phyloP scores from a whole-genome alignment of 2,329 filamentous ascomycete species.

The Cladosporium cucumerinum region DNA sequence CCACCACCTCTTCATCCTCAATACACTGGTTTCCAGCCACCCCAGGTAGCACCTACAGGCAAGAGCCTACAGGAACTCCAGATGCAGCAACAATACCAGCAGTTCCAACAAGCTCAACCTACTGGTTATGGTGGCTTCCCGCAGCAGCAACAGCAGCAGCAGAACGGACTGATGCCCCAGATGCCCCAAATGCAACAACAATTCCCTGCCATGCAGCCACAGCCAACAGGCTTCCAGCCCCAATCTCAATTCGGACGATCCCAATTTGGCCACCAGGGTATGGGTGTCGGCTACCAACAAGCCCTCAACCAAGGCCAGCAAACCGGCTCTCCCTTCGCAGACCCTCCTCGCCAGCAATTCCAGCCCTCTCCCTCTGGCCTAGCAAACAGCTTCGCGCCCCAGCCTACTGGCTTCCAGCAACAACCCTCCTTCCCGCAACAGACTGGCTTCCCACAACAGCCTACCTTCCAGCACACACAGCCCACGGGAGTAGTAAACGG shows the following conservation, averaged over 20 bases:
- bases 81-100: conserved; percentile 33
- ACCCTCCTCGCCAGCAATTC: conserved; percentile 49
- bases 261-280: conserved; percentile 45
- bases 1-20: conserved; percentile 78
- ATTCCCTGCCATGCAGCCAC: conserved; percentile 41
- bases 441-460: conserved; percentile 50
- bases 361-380: conserved; percentile 39
- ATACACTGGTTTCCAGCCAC: conserved; percentile 64
- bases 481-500: conserved; percentile 39
- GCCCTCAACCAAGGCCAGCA: conserved; percentile 47
- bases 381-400: conserved; percentile 35
- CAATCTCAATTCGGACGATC: conserved; percentile 24
- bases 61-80: conserved; percentile 71
- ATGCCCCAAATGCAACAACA: conserved; percentile 37
- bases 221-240: conserved; percentile 50
- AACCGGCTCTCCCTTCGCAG: conserved; percentile 52
- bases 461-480: conserved; percentile 39
- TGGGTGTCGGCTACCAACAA: conserved; percentile 46
- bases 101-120: conserved; percentile 27
- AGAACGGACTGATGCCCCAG: conserved; percentile 35
- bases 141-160: conserved; percentile 29
- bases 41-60: conserved; percentile 62
- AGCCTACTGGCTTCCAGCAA: conserved; percentile 50
- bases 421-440: conserved; percentile 18
- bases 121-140: conserved; percentile 27